phyloP scores from a whole-genome alignment of 2,329 filamentous ascomycete genomes.

The Colletotrichum abscissum region DNA sequence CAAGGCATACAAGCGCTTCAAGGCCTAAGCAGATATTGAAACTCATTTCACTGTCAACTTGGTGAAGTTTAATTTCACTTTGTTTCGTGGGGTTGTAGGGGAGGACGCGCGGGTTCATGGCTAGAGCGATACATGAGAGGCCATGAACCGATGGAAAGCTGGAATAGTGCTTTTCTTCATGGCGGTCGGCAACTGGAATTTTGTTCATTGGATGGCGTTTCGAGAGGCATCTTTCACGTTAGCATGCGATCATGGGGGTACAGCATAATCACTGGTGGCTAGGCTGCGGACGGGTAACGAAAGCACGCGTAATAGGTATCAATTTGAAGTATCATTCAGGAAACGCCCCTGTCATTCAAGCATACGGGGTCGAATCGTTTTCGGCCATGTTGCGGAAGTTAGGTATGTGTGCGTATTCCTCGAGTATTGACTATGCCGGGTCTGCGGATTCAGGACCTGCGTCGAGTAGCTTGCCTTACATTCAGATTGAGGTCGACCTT shows the following conservation, averaged over 20 bases:
- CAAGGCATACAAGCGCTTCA: slow-evolving; percentile 14
- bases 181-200: not conserved
- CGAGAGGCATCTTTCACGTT: slow-evolving; percentile 4
- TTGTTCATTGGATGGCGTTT: slow-evolving; percentile 24
- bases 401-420: not conserved
- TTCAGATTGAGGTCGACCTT: too few relatives aligned
- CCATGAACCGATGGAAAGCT: not conserved
- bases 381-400: not conserved
- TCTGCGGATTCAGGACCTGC: not conserved
- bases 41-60: not conserved
- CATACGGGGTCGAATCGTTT: not conserved
- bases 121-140: not conserved
- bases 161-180: not conserved
- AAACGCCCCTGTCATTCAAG: not conserved
- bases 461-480: too few relatives aligned
- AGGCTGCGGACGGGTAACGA: not conserved
- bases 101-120: not conserved
- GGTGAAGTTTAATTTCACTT: not conserved
- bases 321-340: slow-evolving; percentile 6
- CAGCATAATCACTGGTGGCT: slow-evolving; percentile 11
- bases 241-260: not conserved
- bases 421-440: not conserved
- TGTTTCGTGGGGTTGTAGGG: not conserved
- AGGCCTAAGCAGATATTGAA: not conserved
- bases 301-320: slow-evolving; percentile 15